Evolutionary conservation across 228 moss, liverwort and hornwort species (phyloP), one percentile per base, ranked within the genome.

Genomic region (Sphagnum fallax): DNA sequence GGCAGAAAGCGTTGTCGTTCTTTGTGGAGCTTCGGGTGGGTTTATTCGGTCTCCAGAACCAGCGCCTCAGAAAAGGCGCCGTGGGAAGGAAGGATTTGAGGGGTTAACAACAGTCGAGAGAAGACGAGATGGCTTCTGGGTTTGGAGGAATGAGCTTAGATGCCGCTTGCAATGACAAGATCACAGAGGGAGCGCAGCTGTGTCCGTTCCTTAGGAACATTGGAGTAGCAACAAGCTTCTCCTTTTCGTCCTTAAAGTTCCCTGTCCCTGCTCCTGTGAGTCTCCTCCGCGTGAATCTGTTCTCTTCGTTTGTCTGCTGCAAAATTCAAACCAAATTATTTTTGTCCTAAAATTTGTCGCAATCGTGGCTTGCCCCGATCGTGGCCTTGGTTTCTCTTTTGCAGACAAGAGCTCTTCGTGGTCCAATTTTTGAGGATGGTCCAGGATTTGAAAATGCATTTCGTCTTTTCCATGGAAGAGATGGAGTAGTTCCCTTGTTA

Each of bases 391-490:
- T 55, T 55, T 55, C 12, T 55, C 55, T 55, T 8, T 66, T 53
- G 4, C 75, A 84, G 83, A 51, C 61, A 1, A 80, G 75, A 60
- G 83, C 77, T 64, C 70, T 69, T 4, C 67, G 78, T 48, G 85
- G 85, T 47, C 85, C 85, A 47, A 85, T 85, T 47, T 85, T 85
- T 60, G 82, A 85, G 60, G 85, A 85, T 79, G 85, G 85, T 10
- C 82, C 81, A 13, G 75, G 72, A 32, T 85, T 85, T 60, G 82
- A 85, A 47, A 71, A 81, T 49, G 81, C 81, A 81, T 85, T 82
- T 55, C 63, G 71, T 47, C 68, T 85, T 1, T 85, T 85, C 60
- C 85, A 85, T 62, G 85, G 85, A 49, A 73, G 74, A 60, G 82
- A 81, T 61, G 85, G 85, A 68, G 78, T 85, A 6, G 85, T 85